Conservation (phyloP, 306 rosid genomes). For the Quercus gilva region DNA sequence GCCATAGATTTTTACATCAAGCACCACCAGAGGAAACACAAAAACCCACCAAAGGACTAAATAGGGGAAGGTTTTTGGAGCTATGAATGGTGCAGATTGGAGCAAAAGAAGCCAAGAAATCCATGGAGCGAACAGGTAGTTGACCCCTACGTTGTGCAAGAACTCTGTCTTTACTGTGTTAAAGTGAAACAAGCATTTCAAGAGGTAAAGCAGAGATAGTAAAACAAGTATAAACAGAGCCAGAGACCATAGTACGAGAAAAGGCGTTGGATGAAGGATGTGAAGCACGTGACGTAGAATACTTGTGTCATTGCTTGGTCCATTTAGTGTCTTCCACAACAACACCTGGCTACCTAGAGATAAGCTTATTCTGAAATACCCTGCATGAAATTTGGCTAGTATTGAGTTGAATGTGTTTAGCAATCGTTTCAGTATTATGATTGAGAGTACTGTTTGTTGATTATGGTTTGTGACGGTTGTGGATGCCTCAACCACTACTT, state of each 20-base stretch:
- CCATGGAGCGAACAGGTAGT: conserved; percentile 14
- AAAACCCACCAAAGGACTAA: conserved; percentile 17
- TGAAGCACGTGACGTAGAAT: neutral
- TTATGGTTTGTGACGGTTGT: neutral
- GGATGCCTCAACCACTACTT: conserved; percentile 25
- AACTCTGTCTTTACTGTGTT: conserved; percentile 10
- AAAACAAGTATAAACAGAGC: neutral
- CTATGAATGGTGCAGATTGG: conserved; percentile 16
- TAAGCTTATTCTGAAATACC: conserved; percentile 17
- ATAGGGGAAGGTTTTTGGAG: neutral
- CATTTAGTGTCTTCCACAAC: conserved; percentile 1
- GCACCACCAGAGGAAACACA: conserved; percentile 8
- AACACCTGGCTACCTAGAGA: conserved; percentile 15
- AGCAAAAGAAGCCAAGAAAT: conserved; percentile 26
- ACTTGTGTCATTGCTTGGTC: neutral
- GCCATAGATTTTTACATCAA: conserved; percentile 19
- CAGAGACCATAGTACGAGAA: conserved; percentile 10
- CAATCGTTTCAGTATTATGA: conserved; percentile 12
- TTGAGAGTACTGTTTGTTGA: conserved; percentile 3
- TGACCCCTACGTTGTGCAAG: conserved; percentile 20
- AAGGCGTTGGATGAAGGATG: neutral
- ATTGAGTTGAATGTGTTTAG: conserved; percentile 14
- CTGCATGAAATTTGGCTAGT: conserved; percentile 7
- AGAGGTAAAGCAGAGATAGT: conserved; percentile 5
- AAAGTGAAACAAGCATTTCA: conserved; percentile 16